These are phyloP conservation scores for Apiotrichum porosum DNA, from an alignment of 1,284 basidiomycete genomes.

Conservation along the genomic window DNA sequence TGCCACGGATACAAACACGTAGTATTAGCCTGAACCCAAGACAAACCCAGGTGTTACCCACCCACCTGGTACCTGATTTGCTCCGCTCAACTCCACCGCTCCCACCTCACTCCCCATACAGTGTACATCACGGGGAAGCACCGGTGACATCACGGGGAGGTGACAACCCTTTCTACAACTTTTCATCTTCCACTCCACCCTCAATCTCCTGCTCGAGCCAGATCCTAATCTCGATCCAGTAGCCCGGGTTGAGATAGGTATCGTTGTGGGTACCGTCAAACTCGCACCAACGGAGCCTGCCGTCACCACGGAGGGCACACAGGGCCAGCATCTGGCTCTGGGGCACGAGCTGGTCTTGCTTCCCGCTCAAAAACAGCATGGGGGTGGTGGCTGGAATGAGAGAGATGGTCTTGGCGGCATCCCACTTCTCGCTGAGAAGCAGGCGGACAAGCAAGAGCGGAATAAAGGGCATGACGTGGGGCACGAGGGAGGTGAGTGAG, in stretches of 20 bases:
- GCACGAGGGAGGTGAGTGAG: conserved; percentile 72
- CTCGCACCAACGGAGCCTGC: conserved; percentile 54
- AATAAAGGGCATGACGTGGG: conserved; percentile 72
- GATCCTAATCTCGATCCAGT: conserved; percentile 60
- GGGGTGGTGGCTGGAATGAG: conserved; percentile 66
- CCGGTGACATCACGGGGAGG: too few relatives aligned
- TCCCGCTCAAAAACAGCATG: conserved; percentile 78
- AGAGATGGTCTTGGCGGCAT: conserved; percentile 66
- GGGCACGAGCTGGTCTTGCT: conserved; percentile 77
- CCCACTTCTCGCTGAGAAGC: conserved; percentile 66
- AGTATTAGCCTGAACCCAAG: too few relatives aligned
- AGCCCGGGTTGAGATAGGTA: conserved; percentile 62
- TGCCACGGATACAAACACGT: too few relatives aligned
- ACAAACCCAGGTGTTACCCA: too few relatives aligned
- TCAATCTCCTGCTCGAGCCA: conserved; percentile 52
- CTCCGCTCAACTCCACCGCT: too few relatives aligned
- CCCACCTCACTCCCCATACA: too few relatives aligned
- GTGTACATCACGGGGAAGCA: too few relatives aligned
- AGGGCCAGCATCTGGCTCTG: conserved; percentile 75
- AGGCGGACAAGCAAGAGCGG: conserved; percentile 53
- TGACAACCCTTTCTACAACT: too few relatives aligned
- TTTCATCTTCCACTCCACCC: not conserved
- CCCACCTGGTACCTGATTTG: too few relatives aligned
- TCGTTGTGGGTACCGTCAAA: conserved; percentile 71
- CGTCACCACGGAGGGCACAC: conserved; percentile 57